These are phyloP conservation scores for Aspergillus terreus DNA, from an alignment of 2,329 filamentous ascomycete species.

Conservation along the genomic window DNA sequence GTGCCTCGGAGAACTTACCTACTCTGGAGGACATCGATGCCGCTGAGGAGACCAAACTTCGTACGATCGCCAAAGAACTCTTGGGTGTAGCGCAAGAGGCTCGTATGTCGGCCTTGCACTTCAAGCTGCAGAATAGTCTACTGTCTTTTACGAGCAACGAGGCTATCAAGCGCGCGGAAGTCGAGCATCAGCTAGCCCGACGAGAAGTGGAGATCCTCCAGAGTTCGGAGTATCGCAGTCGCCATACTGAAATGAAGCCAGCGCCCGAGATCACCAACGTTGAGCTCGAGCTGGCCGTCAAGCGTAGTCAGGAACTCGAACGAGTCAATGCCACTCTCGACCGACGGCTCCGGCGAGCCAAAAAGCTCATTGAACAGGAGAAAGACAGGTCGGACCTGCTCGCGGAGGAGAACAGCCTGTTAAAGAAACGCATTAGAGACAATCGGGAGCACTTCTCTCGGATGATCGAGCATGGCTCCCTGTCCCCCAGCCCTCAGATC, in stretches of 20 bases:
- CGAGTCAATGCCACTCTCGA: conserved; percentile 63
- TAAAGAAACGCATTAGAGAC: conserved; percentile 80
- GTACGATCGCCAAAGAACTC: conserved; percentile 53
- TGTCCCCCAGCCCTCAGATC: conserved; percentile 56
- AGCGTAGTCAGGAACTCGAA: conserved; percentile 62
- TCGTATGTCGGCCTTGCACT: conserved; percentile 82
- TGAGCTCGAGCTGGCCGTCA: conserved; percentile 59
- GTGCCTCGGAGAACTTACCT: conserved; percentile 43
- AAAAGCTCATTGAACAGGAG: conserved; percentile 73
- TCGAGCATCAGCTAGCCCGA: conserved; percentile 89
- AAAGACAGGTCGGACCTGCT: conserved; percentile 68
- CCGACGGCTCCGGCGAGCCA: conserved; percentile 66
- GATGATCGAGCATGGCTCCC: conserved; percentile 70
- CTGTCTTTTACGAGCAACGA: conserved; percentile 80
- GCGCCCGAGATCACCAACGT: conserved; percentile 36
- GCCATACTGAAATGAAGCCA: conserved; percentile 50
- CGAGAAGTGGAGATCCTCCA: conserved; percentile 83
- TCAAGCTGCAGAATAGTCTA: conserved; percentile 85
- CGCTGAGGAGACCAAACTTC: conserved; percentile 51
- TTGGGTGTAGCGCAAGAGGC: conserved; percentile 57
- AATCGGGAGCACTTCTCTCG: conserved; percentile 83
- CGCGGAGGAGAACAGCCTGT: conserved; percentile 70
- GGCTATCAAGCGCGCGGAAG: conserved; percentile 77
- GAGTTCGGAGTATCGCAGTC: conserved; percentile 65
- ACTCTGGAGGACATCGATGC: conserved; percentile 50